Evolutionary conservation across 2,329 filamentous ascomycete genomes (phyloP).

Genomic region (Cercospora zeae-maydis): DNA sequence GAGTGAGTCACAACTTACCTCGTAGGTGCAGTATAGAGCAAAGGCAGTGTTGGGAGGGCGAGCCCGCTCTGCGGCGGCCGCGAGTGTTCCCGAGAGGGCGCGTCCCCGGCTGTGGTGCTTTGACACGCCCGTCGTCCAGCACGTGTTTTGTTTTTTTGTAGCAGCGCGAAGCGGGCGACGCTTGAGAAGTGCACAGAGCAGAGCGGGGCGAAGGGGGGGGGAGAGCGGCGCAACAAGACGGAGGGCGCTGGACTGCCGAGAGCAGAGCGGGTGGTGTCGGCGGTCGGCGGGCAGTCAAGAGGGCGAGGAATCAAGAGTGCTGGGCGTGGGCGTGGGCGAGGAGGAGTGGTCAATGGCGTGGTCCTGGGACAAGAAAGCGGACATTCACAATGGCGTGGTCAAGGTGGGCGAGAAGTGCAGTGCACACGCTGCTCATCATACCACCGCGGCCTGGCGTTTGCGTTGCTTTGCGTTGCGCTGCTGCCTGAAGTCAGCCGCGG

Average conservation of each 20-base stretch:
- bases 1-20: constrained; percentile 20
- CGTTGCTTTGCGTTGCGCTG: not conserved
- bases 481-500: not conserved
- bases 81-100: not conserved
- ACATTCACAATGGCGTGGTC: not conserved
- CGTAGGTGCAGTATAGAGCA: not conserved
- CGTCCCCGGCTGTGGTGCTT: not conserved
- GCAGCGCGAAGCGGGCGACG: not conserved
- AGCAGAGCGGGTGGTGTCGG: not conserved
- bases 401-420: not conserved
- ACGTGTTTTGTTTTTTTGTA: not conserved
- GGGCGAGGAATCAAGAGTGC: not conserved
- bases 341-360: not conserved
- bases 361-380: not conserved
- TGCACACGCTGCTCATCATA: not conserved
- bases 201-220: not conserved
- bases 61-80: not conserved
- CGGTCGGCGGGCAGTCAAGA: not conserved
- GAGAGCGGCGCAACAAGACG: not conserved
- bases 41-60: not conserved
- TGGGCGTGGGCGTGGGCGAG: not conserved
- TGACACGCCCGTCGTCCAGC: not conserved
- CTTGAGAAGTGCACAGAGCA: not conserved
- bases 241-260: not conserved
- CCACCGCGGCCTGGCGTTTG: not conserved